Evolutionary conservation across 495 filamentous ascomycete genomes (phyloP).

Genomic region (Annulohypoxylon stygium): DNA sequence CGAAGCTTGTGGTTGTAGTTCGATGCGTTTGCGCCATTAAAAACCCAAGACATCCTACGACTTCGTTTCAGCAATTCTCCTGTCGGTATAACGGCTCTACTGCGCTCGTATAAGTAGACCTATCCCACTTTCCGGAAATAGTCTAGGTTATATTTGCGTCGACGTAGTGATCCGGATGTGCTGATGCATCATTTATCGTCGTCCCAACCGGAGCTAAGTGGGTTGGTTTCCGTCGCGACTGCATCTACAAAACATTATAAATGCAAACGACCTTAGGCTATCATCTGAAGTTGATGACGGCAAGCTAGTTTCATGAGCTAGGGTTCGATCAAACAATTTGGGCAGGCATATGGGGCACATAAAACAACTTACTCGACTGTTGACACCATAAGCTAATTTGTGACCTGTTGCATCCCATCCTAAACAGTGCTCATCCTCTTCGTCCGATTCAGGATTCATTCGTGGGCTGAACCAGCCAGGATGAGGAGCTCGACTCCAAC

Average conservation of each 20-base stretch:
- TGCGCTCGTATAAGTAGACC: neutral
- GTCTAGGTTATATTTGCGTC: neutral
- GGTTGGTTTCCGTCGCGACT: neutral
- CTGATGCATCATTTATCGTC: neutral
- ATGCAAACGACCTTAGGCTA: neutral
- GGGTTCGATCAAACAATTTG: neutral
- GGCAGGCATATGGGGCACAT: neutral
- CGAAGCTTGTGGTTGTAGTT: neutral
- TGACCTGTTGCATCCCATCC: slow-evolving; percentile 83
- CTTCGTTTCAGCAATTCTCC: neutral
- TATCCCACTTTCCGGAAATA: neutral
- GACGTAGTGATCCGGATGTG: neutral
- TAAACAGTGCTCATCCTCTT: slow-evolving; percentile 68
- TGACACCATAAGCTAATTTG: slow-evolving; percentile 78
- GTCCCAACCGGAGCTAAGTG: neutral
- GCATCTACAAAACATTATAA: neutral
- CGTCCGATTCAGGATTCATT: slow-evolving; percentile 58
- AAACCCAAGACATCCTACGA: neutral
- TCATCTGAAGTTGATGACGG: slow-evolving; percentile 62
- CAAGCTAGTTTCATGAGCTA: slow-evolving; percentile 54
- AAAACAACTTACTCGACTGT: slow-evolving; percentile 70
- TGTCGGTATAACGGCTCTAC: neutral
- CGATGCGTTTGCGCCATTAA: neutral
- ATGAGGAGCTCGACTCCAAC: slow-evolving; percentile 66
- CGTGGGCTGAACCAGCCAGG: slow-evolving; percentile 65